Percentiles rank a stretch among this genome's conserved stretches.
Conservation (phyloP, 805 yeast genomes). For the Kuraishia cidri region DNA sequence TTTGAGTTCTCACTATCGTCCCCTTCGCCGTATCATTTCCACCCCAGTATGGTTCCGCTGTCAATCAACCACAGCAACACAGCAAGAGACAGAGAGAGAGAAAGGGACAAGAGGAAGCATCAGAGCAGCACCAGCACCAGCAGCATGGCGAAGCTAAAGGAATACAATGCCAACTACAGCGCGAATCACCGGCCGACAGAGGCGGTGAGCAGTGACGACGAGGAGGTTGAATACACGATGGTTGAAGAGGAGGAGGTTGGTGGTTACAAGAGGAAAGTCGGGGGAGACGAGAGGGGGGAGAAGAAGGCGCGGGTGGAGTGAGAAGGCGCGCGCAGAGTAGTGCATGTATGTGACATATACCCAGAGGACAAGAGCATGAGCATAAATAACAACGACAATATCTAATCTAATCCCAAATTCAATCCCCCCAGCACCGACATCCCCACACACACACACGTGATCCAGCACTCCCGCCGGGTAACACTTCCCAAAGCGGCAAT, state of each 20-base stretch:
- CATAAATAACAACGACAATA: no score
- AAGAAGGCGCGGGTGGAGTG: conserved; percentile 1
- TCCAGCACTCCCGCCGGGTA: no score
- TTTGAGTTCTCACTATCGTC: conserved; percentile 4
- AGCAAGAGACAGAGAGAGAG: not conserved
- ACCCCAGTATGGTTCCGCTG: conserved; percentile 7
- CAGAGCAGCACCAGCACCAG: no score
- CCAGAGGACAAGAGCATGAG: no score
- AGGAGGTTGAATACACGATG: not conserved
- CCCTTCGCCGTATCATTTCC: conserved; percentile 7
- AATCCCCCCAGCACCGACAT: no score
- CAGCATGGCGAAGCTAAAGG: not conserved
- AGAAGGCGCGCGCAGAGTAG: not conserved
- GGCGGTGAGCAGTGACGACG: no score
- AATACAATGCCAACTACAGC: not conserved
- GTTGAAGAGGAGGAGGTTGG: conserved; percentile 1
- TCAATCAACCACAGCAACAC: conserved; percentile 1
- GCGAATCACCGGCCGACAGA: no score
- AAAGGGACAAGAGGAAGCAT: not conserved
- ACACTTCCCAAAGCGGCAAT: no score
- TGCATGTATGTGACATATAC: no score
- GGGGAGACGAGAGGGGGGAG: conserved; percentile 2
- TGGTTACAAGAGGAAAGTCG: conserved; percentile 1
- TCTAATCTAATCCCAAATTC: no score
- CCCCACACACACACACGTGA: not conserved